Evolutionary conservation across 2,329 filamentous ascomycete species (phyloP).

Genomic region (Knufia fluminis): DNA sequence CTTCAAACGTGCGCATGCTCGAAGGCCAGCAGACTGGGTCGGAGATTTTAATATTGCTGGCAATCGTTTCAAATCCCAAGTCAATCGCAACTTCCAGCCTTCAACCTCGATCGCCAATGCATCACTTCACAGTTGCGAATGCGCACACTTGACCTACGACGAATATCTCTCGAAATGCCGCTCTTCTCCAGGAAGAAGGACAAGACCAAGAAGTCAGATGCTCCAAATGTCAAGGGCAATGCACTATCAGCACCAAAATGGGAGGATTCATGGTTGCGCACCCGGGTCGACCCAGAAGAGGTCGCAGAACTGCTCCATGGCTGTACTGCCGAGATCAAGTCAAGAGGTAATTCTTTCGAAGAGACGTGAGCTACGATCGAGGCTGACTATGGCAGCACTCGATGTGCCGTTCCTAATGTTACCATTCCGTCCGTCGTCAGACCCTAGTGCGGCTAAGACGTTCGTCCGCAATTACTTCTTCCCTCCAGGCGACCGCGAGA

Average conservation of each 20-base stretch:
- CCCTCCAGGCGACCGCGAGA: constrained; percentile 50
- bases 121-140: not conserved
- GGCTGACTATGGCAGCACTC: constrained; percentile 51
- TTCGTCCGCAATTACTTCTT: constrained; percentile 93
- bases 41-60: not conserved
- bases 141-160: constrained; percentile 7
- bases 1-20: not conserved
- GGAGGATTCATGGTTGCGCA: constrained; percentile 81
- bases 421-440: constrained; percentile 86
- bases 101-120: not conserved
- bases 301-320: constrained; percentile 75
- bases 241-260: constrained; percentile 64
- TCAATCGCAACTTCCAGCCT: not conserved
- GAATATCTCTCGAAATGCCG: constrained; percentile 34
- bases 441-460: constrained; percentile 81
- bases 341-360: constrained; percentile 62
- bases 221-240: constrained; percentile 42
- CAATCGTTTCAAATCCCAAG: not conserved
- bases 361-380: constrained; percentile 13
- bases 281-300: constrained; percentile 76
- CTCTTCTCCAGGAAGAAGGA: constrained; percentile 62
- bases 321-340: constrained; percentile 87
- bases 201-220: constrained; percentile 51
- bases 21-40: not conserved
- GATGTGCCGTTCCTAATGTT: constrained; percentile 87